Percentiles rank a stretch among this genome's conserved stretches.
Evolutionary conservation across 257 asterid genomes (phyloP).

Genomic region (Linaria vulgaris): DNA sequence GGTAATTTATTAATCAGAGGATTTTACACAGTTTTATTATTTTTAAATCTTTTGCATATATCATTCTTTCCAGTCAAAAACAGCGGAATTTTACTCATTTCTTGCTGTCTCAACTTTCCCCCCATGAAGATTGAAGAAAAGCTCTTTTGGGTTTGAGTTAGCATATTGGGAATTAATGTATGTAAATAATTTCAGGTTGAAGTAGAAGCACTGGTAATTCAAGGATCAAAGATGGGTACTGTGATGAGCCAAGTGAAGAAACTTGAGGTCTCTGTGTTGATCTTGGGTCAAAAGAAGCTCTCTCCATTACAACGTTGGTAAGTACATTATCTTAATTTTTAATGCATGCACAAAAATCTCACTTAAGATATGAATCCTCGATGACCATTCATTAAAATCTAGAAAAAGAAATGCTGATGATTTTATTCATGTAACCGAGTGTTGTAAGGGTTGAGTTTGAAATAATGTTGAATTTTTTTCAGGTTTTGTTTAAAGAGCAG

Average conservation of each 20-base stretch:
- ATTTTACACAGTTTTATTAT: too few species aligned
- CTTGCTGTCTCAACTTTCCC: too few species aligned
- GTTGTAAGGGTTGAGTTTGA: not conserved
- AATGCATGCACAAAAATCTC: too few species aligned
- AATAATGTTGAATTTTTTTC: conserved; percentile 8
- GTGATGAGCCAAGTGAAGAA: conserved; percentile 86
- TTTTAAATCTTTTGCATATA: not conserved
- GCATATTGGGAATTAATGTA: not conserved
- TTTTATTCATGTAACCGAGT: too few species aligned
- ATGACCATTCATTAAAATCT: not conserved
- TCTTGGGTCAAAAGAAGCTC: conserved; percentile 71
- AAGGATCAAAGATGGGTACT: conserved; percentile 81
- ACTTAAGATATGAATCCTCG: too few species aligned
- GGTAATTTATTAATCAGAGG: conserved; percentile 38
- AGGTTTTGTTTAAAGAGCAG: conserved; percentile 63
- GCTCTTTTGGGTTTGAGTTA: too few species aligned
- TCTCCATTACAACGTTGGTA: conserved; percentile 61
- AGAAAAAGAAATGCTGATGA: too few species aligned
- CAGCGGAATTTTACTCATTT: too few species aligned
- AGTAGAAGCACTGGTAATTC: conserved; percentile 81
- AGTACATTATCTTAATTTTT: conserved; percentile 14
- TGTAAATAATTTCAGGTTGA: conserved; percentile 52
- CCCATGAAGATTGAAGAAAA: too few species aligned
- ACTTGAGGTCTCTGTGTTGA: conserved; percentile 87
- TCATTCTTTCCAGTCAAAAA: too few species aligned